Conservation (phyloP, 306 rosid genomes). For the Prunus mira region DNA sequence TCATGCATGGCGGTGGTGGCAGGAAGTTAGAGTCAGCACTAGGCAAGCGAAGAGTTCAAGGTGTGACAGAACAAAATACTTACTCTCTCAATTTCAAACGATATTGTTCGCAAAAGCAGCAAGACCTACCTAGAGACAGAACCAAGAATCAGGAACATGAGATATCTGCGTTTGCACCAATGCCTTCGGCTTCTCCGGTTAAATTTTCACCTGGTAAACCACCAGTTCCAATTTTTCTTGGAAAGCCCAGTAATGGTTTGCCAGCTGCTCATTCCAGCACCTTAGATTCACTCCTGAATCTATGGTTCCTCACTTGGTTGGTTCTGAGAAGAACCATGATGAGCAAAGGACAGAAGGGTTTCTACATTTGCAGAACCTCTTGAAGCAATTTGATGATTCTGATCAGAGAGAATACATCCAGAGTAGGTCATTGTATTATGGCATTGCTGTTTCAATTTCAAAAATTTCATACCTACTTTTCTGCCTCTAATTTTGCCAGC, state of each 20-base stretch:
- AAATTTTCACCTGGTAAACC: conserved; percentile 32
- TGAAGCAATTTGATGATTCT: conserved; percentile 31
- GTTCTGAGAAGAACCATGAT: conserved; percentile 22
- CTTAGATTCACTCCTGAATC: conserved; percentile 5
- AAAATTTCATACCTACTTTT: background rate
- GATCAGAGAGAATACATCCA: conserved; percentile 28
- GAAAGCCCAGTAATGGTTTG: conserved; percentile 11
- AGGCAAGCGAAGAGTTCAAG: conserved; percentile 24
- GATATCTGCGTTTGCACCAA: conserved; percentile 26
- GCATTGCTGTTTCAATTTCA: background rate
- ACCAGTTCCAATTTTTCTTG: conserved; percentile 20
- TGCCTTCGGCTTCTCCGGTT: conserved; percentile 12
- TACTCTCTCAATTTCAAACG: conserved; percentile 7
- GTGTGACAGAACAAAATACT: background rate
- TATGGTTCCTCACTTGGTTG: conserved; percentile 12
- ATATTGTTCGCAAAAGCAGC: conserved; percentile 1
- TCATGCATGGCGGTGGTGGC: background rate
- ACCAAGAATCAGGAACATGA: conserved; percentile 14
- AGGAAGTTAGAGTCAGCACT: conserved; percentile 17
- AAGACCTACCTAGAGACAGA: conserved; percentile 6
- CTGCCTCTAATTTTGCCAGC: background rate
- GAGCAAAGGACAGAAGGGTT: conserved; percentile 27
- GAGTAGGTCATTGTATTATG: conserved; percentile 15
- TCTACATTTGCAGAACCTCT: conserved; percentile 26
- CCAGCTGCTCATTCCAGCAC: conserved; percentile 15